Evolutionary conservation across 441 rosid genomes (phyloP).

Genomic region (Melianthus villosus): DNA sequence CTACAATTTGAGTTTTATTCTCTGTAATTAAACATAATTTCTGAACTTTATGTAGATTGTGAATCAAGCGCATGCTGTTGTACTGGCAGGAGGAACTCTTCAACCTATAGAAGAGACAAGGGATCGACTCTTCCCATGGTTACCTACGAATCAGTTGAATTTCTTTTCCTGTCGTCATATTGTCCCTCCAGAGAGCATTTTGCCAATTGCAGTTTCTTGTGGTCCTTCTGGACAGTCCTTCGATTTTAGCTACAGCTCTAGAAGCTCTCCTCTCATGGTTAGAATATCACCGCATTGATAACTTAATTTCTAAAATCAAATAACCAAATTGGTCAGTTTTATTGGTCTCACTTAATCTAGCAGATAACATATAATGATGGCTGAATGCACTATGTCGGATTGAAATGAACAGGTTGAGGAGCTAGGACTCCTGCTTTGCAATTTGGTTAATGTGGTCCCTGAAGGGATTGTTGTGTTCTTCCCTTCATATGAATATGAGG

Average conservation of each 20-base stretch:
- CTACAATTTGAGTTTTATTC: too few relatives aligned
- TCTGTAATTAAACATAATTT: slow-evolving; percentile 5
- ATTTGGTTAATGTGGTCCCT: slow-evolving; percentile 63
- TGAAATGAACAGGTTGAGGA: slow-evolving; percentile 52
- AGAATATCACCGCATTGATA: slow-evolving; percentile 13
- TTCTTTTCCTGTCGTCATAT: slow-evolving; percentile 87
- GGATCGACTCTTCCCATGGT: slow-evolving; percentile 80
- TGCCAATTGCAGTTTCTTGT: slow-evolving; percentile 63
- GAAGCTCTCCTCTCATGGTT: slow-evolving; percentile 55
- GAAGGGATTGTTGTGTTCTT: slow-evolving; percentile 88
- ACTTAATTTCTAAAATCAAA: too few relatives aligned
- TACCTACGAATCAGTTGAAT: slow-evolving; percentile 45
- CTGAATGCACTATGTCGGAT: slow-evolving; percentile 8
- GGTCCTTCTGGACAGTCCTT: slow-evolving; percentile 74
- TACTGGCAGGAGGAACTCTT: slow-evolving; percentile 90
- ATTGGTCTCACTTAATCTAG: neutral
- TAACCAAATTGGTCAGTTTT: too few relatives aligned
- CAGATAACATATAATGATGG: slow-evolving; percentile 1
- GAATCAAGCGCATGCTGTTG: slow-evolving; percentile 65
- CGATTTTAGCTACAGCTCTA: slow-evolving; percentile 76
- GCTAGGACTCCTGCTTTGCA: slow-evolving; percentile 77
- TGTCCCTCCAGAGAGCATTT: slow-evolving; percentile 65
- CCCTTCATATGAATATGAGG: slow-evolving; percentile 83
- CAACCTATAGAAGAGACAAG: slow-evolving; percentile 95
- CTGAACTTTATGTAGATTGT: slow-evolving; percentile 39